These are phyloP conservation scores for Cryptococcus jaspeensis DNA, from an alignment of 1,284 basidiomycete genomes.

Conservation along the genomic window DNA sequence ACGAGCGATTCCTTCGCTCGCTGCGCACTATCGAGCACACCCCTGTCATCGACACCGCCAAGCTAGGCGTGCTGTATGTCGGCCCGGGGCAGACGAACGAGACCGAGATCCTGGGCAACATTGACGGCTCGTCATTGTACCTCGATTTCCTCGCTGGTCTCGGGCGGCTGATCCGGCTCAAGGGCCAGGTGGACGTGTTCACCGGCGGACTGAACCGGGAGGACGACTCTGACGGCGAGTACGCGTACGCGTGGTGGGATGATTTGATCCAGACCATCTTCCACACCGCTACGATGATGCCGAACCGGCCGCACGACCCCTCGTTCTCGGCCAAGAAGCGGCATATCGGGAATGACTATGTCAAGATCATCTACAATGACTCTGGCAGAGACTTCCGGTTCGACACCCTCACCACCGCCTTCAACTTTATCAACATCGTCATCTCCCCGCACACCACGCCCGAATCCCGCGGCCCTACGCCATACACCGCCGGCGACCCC, in stretches of 20 bases:
- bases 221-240: slow-evolving; percentile 77
- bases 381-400: slow-evolving; percentile 82
- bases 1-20: slow-evolving; percentile 60
- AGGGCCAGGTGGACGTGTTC: slow-evolving; percentile 90
- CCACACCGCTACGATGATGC: slow-evolving; percentile 98
- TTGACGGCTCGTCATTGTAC: slow-evolving; percentile 91
- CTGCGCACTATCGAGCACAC: slow-evolving; percentile 76
- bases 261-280: slow-evolving; percentile 94
- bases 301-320: slow-evolving; percentile 66
- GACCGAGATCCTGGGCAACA: slow-evolving; percentile 82
- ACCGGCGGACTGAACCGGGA: slow-evolving; percentile 83
- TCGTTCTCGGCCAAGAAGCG: slow-evolving; percentile 80
- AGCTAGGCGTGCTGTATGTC: slow-evolving; percentile 94
- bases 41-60: slow-evolving; percentile 96
- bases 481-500: slow-evolving; percentile 1
- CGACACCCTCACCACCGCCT: slow-evolving; percentile 86
- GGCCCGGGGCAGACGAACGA: slow-evolving; percentile 86
- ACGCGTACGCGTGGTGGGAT: slow-evolving; percentile 98
- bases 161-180: slow-evolving; percentile 84
- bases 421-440: slow-evolving; percentile 97
- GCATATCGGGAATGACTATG: slow-evolving; percentile 91
- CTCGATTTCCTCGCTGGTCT: slow-evolving; percentile 87
- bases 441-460: slow-evolving; percentile 90
- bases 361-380: slow-evolving; percentile 97
- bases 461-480: slow-evolving; percentile 61